phyloP scores from a whole-genome alignment of 345 rosid genomes.

The Arabidopsis arenosa region DNA sequence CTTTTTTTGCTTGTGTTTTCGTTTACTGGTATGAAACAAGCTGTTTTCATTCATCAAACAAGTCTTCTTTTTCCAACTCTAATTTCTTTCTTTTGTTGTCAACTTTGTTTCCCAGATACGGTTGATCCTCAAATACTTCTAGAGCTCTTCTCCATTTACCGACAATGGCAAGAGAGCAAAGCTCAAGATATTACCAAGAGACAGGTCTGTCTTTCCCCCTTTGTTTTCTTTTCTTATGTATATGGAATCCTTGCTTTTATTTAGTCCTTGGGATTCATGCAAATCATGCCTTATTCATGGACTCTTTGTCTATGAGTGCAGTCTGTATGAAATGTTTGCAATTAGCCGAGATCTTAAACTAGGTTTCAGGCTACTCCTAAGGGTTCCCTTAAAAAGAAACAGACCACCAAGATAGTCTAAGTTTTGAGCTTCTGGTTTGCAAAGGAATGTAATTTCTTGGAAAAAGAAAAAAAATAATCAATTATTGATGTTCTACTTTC shows the following conservation, averaged over 20 bases:
- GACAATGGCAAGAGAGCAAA: conserved; percentile 79
- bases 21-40: background rate
- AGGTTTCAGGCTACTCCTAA: conserved; percentile 7
- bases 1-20: background rate
- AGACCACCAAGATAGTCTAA: background rate
- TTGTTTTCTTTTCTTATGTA: background rate
- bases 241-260: background rate
- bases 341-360: background rate
- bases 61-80: background rate
- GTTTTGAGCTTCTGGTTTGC: background rate
- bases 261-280: background rate
- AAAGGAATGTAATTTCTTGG: background rate
- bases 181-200: conserved; percentile 64
- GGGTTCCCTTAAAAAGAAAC: background rate
- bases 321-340: background rate
- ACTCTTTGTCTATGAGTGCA: background rate
- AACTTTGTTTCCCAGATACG: conserved; percentile 49
- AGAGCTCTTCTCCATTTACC: conserved; percentile 86
- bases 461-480: too few species aligned
- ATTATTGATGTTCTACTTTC: background rate
- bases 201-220: conserved; percentile 55
- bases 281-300: background rate
- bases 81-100: conserved; percentile 15
- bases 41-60: conserved; percentile 1
- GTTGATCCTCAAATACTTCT: conserved; percentile 77